These are phyloP conservation scores for Coemansia sp. DNA, from an alignment of 192 early-diverging fungal species.

Conservation along the genomic window DNA sequence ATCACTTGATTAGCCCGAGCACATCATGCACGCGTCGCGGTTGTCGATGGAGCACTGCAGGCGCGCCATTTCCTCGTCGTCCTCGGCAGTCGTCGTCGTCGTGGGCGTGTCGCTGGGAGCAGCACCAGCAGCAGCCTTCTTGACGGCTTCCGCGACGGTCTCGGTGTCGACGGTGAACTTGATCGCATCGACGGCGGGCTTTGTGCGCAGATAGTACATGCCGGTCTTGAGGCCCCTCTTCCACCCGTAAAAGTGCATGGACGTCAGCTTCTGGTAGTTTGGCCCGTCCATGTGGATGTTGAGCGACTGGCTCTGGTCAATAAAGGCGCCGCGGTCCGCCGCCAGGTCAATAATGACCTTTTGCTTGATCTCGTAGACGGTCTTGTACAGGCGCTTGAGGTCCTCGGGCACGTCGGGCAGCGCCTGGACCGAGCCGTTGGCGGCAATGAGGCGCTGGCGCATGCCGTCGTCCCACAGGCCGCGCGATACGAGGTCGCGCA, in stretches of 20 bases:
- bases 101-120: constrained; percentile 28
- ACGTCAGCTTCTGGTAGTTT: constrained; percentile 92
- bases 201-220: constrained; percentile 97
- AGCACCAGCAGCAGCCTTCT: constrained; percentile 34
- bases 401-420: constrained; percentile 79
- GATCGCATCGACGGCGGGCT: constrained; percentile 96
- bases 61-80: constrained; percentile 66
- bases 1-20: constrained; percentile 65
- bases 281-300: constrained; percentile 96
- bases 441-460: constrained; percentile 93
- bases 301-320: constrained; percentile 95
- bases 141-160: constrained; percentile 46
- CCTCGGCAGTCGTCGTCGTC: constrained; percentile 39
- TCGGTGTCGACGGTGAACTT: constrained; percentile 97
- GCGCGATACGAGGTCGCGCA: constrained; percentile 93
- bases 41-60: constrained; percentile 93
- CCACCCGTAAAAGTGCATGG: constrained; percentile 99
- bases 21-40: constrained; percentile 91
- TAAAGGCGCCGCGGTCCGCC: constrained; percentile 95
- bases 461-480: constrained; percentile 93
- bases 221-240: constrained; percentile 98
- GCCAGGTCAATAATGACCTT: constrained; percentile 95
- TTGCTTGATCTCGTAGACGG: constrained; percentile 95
- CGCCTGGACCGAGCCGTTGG: constrained; percentile 86
- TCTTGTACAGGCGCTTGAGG: constrained; percentile 96